phyloP scores from a whole-genome alignment of 495 filamentous ascomycete species.

The Cudoniella acicularis region DNA sequence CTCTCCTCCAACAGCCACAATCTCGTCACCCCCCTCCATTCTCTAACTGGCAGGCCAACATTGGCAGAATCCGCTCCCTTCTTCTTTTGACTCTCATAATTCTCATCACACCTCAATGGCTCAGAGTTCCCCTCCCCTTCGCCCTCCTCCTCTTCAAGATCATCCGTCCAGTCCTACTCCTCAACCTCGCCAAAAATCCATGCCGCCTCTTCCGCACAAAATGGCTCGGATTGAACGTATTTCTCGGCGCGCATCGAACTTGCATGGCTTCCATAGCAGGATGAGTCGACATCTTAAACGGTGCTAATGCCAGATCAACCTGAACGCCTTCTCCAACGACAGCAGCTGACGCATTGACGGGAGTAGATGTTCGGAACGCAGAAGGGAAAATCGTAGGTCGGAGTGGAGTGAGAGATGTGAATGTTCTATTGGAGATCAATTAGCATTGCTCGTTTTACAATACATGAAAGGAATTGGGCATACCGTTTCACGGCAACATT shows the following conservation, averaged over 20 bases:
- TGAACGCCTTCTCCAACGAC: slow-evolving; percentile 39
- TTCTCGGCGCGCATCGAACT: slow-evolving; percentile 50
- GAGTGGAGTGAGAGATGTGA: slow-evolving; percentile 32
- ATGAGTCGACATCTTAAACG: slow-evolving; percentile 45
- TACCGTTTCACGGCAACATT: slow-evolving; percentile 16
- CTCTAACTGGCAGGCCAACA: neutral
- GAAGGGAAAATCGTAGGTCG: slow-evolving; percentile 32
- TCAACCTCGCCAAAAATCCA: slow-evolving; percentile 61
- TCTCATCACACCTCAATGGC: slow-evolving; percentile 37
- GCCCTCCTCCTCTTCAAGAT: slow-evolving; percentile 53
- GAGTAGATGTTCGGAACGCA: slow-evolving; percentile 27
- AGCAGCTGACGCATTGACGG: too few relatives aligned
- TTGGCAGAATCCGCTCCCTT: neutral
- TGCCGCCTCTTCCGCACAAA: slow-evolving; percentile 67
- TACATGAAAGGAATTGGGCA: neutral
- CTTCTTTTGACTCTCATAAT: neutral
- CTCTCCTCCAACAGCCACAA: too few relatives aligned
- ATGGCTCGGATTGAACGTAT: slow-evolving; percentile 65
- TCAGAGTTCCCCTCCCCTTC: slow-evolving; percentile 61
- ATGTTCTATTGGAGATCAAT: slow-evolving; percentile 27
- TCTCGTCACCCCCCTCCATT: too few relatives aligned
- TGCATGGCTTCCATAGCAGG: slow-evolving; percentile 42
- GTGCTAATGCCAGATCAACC: slow-evolving; percentile 35
- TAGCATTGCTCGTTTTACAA: slow-evolving; percentile 1
- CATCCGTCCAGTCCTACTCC: slow-evolving; percentile 51